Conservation (phyloP, 108 stramenopile species). For the Halocafeteria seosinensis region DNA sequence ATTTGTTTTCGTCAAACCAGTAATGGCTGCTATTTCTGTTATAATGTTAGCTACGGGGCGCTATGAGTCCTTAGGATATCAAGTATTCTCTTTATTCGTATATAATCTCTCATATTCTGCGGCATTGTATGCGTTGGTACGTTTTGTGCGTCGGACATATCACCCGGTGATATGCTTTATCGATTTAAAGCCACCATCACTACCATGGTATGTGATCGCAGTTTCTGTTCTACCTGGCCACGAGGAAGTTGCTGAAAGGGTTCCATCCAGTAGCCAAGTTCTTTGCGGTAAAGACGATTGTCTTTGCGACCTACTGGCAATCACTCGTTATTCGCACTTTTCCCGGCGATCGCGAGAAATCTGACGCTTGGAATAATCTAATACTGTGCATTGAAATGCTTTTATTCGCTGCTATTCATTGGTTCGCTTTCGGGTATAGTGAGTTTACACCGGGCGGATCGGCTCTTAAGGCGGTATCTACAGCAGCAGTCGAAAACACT, state of each 20-base stretch:
- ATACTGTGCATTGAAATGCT: constrained; percentile 16
- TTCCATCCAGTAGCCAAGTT: constrained; percentile 12
- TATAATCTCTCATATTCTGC: constrained; percentile 11
- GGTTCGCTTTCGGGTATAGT: too few species aligned
- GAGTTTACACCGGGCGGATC: too few species aligned
- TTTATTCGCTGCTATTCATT: constrained; percentile 6
- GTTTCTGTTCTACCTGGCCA: constrained; percentile 19
- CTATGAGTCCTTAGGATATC: neutral
- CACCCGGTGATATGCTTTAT: too few species aligned
- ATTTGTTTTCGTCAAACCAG: constrained; percentile 12
- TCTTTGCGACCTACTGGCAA: constrained; percentile 17
- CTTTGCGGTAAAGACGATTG: constrained; percentile 5
- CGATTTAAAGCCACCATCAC: too few species aligned
- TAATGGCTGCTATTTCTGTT: constrained; percentile 6
- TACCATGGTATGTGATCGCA: too few species aligned
- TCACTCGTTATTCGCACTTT: neutral
- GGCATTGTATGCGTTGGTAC: constrained; percentile 7
- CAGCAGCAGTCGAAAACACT: too few species aligned
- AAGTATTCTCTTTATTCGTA: neutral
- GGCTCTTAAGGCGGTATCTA: too few species aligned
- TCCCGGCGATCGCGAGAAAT: neutral
- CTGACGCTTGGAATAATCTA: constrained; percentile 9
- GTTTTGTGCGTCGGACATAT: too few species aligned
- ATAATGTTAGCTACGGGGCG: constrained; percentile 3
- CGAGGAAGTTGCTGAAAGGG: neutral